Evolutionary conservation across 1,284 basidiomycete genomes (phyloP), one percentile per base, ranked within the genome.

Genomic region (Ceratobasidium sp.): DNA sequence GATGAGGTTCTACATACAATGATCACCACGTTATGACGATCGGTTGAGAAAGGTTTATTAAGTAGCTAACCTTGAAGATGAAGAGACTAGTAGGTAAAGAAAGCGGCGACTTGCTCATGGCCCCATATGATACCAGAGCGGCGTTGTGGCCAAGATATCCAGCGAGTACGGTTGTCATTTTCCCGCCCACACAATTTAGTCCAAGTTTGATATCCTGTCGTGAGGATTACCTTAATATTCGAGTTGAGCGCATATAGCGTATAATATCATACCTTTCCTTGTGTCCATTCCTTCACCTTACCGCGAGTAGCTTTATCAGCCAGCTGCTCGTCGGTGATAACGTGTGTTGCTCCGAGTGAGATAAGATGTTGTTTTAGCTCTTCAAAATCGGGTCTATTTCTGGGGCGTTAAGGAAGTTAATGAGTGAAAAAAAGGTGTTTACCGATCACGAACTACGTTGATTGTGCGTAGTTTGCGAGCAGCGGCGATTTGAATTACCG

Each of bases 81-180:
- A 94, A 92, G 20, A 91, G 85, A 0, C 92, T 92, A 0, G 93
- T 92, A 0, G 95, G 93, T n/a, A 96, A 83, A 1, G 89, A 88
- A 12, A 96, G 84, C 0, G 94, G 94, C 73, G 92, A 88, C 83
- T 93, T 94, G 2, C 94, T 93, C 95, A 96, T 96, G 6, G 92
- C 94, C 38, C 95, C 95, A 79, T 96, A 96, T 0, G 95, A 94
- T 10, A 96, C 92, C 1, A 95, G 85, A 80, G 92, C 91, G 1
- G 92, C 91, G 80, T 92, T 86, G 52, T 86, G 82, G 10, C 82
- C 91, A 1, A 96, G 86, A 15, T 92, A 85, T 68, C 90, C 89
- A 1, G 89, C 87, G 91, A 96, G 93, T 2, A 87, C 81, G 0
- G 89, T 89, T 0, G 93, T 94, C 62, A 91, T 87, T 59, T 88